phyloP scores from a whole-genome alignment of 179 eudicot genomes.

The Nepenthes alata region DNA sequence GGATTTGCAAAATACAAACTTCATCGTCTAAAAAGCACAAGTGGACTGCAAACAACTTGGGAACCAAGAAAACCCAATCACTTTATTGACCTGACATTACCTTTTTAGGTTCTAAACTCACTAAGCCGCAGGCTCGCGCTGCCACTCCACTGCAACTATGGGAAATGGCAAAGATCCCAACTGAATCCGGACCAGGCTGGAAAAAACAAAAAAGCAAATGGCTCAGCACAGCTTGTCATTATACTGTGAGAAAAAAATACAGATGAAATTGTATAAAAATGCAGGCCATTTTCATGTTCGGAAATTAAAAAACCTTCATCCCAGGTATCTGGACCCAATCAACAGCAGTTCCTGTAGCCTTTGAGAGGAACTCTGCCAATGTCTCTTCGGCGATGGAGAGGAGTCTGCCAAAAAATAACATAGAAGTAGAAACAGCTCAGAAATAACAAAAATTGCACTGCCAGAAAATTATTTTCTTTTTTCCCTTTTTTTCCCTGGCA shows the following conservation, averaged over 20 bases:
- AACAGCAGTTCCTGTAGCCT: constrained; percentile 99
- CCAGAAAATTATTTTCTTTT: no score
- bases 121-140: constrained; percentile 98
- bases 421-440: background rate
- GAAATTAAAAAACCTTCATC: constrained; percentile 66
- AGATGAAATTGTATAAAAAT: background rate
- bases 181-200: constrained; percentile 99
- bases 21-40: background rate
- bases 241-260: background rate
- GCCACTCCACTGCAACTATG: constrained; percentile 92
- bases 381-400: constrained; percentile 97
- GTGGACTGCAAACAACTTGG: background rate
- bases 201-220: background rate
- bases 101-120: constrained; percentile 88
- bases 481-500: no score
- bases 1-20: background rate
- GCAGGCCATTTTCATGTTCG: background rate
- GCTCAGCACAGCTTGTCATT: background rate
- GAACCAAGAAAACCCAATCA: background rate
- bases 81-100: constrained; percentile 19
- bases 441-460: background rate
- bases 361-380: constrained; percentile 96
- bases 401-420: constrained; percentile 39
- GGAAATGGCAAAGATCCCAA: constrained; percentile 97
- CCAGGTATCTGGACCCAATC: constrained; percentile 99